Evolutionary conservation across 2,329 filamentous ascomycete species (phyloP).

Genomic region (Ophiostoma ips): DNA sequence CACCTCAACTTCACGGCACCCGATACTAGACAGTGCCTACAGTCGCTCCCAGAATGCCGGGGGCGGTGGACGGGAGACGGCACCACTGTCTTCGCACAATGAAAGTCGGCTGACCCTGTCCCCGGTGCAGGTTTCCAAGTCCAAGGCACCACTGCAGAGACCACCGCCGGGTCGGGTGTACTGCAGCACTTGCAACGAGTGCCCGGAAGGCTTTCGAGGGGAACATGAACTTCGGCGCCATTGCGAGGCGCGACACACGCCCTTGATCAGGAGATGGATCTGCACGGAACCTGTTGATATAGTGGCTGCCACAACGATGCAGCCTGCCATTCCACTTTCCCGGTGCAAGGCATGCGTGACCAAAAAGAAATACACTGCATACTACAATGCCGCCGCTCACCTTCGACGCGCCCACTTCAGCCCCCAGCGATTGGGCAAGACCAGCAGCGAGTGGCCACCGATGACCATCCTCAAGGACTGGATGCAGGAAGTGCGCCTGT

Average conservation of each 20-base stretch:
- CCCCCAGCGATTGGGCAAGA: slow-evolving; percentile 41
- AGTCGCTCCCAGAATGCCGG: background rate
- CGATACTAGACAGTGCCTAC: background rate
- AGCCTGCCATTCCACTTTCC: slow-evolving; percentile 36
- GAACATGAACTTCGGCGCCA: slow-evolving; percentile 69
- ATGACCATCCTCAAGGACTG: slow-evolving; percentile 46
- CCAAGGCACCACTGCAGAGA: slow-evolving; percentile 33
- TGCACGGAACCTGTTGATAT: slow-evolving; percentile 38
- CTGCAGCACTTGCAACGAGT: slow-evolving; percentile 57
- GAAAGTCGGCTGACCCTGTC: slow-evolving; percentile 27
- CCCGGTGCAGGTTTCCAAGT: slow-evolving; percentile 26
- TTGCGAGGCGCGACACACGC: slow-evolving; percentile 50
- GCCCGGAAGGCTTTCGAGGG: slow-evolving; percentile 69
- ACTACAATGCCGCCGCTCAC: slow-evolving; percentile 91
- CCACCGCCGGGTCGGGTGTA: slow-evolving; percentile 45
- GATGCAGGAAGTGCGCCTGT: slow-evolving; percentile 45
- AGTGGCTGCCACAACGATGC: slow-evolving; percentile 21
- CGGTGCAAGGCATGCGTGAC: slow-evolving; percentile 73
- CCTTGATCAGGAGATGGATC: slow-evolving; percentile 40
- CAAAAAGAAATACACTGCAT: slow-evolving; percentile 71
- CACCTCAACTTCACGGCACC: background rate
- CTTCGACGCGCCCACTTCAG: slow-evolving; percentile 81
- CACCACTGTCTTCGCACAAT: background rate
- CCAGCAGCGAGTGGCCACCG: slow-evolving; percentile 39
- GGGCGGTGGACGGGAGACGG: background rate